Evolutionary conservation across 495 filamentous ascomycete species (phyloP).

Genomic region (Evansstolkia leycettana): DNA sequence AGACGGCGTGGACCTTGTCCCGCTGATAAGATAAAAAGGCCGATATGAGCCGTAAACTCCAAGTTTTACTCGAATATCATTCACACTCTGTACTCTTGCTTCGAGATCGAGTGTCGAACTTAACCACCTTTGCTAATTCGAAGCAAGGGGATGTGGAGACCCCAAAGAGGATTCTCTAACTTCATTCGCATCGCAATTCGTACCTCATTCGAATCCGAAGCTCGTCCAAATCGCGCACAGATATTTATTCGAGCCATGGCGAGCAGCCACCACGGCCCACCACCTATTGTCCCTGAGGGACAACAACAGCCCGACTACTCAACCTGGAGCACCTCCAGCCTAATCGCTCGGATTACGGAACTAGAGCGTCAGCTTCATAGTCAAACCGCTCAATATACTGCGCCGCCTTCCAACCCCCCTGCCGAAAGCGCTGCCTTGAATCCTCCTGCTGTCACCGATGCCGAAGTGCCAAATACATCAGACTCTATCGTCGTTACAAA

Average conservation of each 20-base stretch:
- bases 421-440: constrained; percentile 1
- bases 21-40: no score
- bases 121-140: not conserved
- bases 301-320: constrained; percentile 37
- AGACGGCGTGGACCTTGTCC: no score
- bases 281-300: constrained; percentile 1
- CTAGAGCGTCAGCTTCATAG: constrained; percentile 50
- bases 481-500: constrained; percentile 1
- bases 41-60: no score
- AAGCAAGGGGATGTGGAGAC: constrained; percentile 11
- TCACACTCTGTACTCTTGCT: no score
- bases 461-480: constrained; percentile 3
- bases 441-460: constrained; percentile 2
- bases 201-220: constrained; percentile 1
- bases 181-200: constrained; percentile 1
- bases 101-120: no score
- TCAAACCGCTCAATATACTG: constrained; percentile 28
- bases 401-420: constrained; percentile 8
- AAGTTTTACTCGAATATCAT: no score
- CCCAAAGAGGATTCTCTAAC: constrained; percentile 1
- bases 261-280: not conserved
- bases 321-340: constrained; percentile 50
- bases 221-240: not conserved
- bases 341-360: constrained; percentile 51
- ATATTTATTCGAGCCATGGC: not conserved